Conservation (phyloP, 805 yeast genomes). For the Kurtzmaniella fragi region DNA sequence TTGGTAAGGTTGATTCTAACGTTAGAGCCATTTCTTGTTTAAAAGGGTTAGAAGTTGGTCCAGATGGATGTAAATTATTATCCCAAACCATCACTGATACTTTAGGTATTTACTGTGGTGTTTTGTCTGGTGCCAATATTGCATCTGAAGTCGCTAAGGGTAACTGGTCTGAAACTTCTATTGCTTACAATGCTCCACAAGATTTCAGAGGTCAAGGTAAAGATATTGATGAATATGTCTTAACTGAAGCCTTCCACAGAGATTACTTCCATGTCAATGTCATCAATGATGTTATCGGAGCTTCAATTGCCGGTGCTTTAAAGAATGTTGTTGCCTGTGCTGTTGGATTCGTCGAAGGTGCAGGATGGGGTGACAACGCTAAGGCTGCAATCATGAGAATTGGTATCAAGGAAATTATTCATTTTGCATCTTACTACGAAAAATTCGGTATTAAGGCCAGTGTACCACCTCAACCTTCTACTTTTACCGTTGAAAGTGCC, state of each 20-base stretch:
- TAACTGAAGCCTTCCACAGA: slow-evolving; percentile 43
- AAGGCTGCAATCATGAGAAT: slow-evolving; percentile 45
- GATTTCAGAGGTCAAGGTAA: slow-evolving; percentile 38
- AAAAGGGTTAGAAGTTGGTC: slow-evolving; percentile 41
- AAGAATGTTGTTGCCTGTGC: slow-evolving; percentile 43
- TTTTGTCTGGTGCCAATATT: slow-evolving; percentile 44
- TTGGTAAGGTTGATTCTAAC: slow-evolving; percentile 31
- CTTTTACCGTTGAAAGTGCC: slow-evolving; percentile 41
- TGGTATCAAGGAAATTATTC: slow-evolving; percentile 39
- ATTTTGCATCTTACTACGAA: slow-evolving; percentile 36
- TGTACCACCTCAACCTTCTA: slow-evolving; percentile 30
- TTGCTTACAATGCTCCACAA: slow-evolving; percentile 35
- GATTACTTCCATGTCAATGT: slow-evolving; percentile 43
- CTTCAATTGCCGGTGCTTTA: slow-evolving; percentile 43
- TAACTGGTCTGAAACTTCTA: slow-evolving; percentile 44
- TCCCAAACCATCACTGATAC: slow-evolving; percentile 39
- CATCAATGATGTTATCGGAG: slow-evolving; percentile 42
- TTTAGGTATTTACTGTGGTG: slow-evolving; percentile 41
- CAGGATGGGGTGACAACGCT: slow-evolving; percentile 47
- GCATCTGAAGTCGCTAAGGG: slow-evolving; percentile 44
- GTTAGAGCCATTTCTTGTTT: slow-evolving; percentile 43
- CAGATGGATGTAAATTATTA: slow-evolving; percentile 40
- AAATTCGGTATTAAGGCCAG: slow-evolving; percentile 62
- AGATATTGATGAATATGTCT: slow-evolving; percentile 35
- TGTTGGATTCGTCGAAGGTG: slow-evolving; percentile 44